Evolutionary conservation across 1,139 yeast species (phyloP), one percentile per base, ranked within the genome.

Genomic region (Saccharomyces pastorianus): DNA sequence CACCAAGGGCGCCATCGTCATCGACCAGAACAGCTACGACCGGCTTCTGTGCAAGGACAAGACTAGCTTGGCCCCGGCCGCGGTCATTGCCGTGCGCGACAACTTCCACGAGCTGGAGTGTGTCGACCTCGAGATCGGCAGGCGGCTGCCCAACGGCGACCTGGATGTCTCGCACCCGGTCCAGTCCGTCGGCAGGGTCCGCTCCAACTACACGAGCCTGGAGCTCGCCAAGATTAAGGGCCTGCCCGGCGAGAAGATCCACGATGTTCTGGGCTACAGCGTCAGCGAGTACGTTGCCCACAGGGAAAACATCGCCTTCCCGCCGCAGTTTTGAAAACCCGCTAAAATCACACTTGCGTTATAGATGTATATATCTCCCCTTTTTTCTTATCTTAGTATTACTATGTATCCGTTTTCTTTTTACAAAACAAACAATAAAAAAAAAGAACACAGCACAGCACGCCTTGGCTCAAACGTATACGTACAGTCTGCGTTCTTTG

Each of bases 231-330:
- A 84, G 64, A 87, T 91, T 58, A 87, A 82, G 71, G 97, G 97
- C 0, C 74, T 80, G 58, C 88, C 87, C 59, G 84, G 93, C 64
- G 75, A 78, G 49, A 84, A 87, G 53, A 85, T 91, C 49, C 88
- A 84, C 58, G 68, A 75, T 1, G 75, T 79, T 1, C 76, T 91
- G 59, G 98, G 96, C 1, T 90, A 83, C 67, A 90, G 93, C 13
- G 97, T 90, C 69, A 82, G 91, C 49, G 98, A 91, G 66, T 91
- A 91, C 65, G 82, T 90, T 54, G 95, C 96, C 1, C 95, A 86
- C 69, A 78, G 98, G 62, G 96, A 88, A 61, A 90, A 91, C 66
- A 74, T 91, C 66, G 97, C 97, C 11, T 88, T 90, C 65, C 90
- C 89, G 46, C 82, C 86, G 13, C 71, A 69, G 11, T 28, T 26